These are phyloP conservation scores for Pyrus pyrifolia DNA, from an alignment of 306 rosid species.

Conservation along the genomic window DNA sequence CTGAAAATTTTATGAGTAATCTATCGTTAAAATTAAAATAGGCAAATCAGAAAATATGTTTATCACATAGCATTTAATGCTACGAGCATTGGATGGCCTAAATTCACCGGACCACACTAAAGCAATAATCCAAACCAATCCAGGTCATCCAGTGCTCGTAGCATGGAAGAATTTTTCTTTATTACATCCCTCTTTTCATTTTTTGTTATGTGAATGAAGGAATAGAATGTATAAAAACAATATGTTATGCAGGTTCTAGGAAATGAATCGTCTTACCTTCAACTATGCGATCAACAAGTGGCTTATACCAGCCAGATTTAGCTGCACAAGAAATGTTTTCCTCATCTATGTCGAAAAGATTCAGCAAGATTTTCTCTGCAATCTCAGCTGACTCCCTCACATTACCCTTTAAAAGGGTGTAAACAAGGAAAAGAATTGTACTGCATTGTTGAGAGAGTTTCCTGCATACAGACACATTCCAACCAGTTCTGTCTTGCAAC, in stretches of 20 bases:
- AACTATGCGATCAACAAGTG: constrained; percentile 51
- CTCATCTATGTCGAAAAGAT: constrained; percentile 57
- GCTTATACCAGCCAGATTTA: constrained; percentile 66
- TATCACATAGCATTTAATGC: too few species aligned
- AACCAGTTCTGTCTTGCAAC: constrained; percentile 56
- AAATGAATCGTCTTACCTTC: constrained; percentile 39
- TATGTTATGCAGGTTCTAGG: background rate
- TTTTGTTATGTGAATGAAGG: background rate
- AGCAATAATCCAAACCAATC: too few species aligned
- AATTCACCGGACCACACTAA: too few species aligned
- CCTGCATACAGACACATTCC: constrained; percentile 53
- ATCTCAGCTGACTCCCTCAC: constrained; percentile 45
- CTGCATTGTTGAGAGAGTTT: constrained; percentile 49
- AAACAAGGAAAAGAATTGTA: constrained; percentile 49
- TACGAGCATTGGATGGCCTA: too few species aligned
- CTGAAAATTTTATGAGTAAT: constrained; percentile 31
- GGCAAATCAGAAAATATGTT: background rate
- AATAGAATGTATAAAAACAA: background rate
- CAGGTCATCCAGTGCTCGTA: too few species aligned
- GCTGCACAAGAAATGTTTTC: constrained; percentile 48
- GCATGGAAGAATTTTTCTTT: background rate
- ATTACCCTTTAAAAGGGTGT: constrained; percentile 37
- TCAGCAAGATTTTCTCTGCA: constrained; percentile 56
- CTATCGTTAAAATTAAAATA: background rate
- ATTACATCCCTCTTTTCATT: background rate